Conservation (phyloP, 2,329 filamentous ascomycete species). For the Penicillium sclerotiorum region DNA sequence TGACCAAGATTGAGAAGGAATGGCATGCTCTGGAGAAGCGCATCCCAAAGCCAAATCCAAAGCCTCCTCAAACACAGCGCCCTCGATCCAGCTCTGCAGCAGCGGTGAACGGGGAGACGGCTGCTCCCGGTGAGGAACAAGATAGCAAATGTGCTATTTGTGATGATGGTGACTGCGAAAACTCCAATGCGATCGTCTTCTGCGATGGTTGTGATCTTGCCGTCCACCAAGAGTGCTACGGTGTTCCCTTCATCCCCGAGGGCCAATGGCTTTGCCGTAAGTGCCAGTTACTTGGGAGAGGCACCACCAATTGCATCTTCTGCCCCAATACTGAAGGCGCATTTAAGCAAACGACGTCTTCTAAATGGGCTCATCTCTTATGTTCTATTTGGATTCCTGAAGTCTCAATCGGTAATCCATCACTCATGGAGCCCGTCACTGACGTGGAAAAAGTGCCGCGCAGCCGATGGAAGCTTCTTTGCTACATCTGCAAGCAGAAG, state of each 20-base stretch:
- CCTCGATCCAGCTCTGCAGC: conserved; percentile 92
- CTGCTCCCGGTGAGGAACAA: conserved; percentile 80
- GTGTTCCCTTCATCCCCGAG: conserved; percentile 97
- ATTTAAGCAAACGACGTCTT: conserved; percentile 96
- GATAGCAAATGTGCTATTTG: conserved; percentile 98
- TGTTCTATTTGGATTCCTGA: conserved; percentile 99
- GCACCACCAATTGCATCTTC: conserved; percentile 94
- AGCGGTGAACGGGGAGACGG: conserved; percentile 90
- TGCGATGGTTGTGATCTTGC: conserved; percentile 97
- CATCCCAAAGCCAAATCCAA: conserved; percentile 95
- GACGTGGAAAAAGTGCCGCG: conserved; percentile 97
- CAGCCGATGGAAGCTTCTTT: conserved; percentile 87
- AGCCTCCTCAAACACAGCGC: conserved; percentile 90
- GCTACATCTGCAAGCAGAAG: conserved; percentile 94
- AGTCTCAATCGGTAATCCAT: conserved; percentile 90
- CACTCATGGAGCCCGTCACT: conserved; percentile 97
- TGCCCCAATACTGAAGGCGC: conserved; percentile 96
- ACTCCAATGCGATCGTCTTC: conserved; percentile 98
- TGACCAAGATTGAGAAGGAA: conserved; percentile 98
- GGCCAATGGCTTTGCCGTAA: conserved; percentile 98
- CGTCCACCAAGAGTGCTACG: conserved; percentile 98
- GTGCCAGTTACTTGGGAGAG: conserved; percentile 91
- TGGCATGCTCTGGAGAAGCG: conserved; percentile 96
- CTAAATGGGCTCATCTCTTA: conserved; percentile 94
- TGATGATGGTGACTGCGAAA: conserved; percentile 98